Evolutionary conservation across 345 rosid genomes (phyloP), one percentile per base, ranked within the genome.

Genomic region (Excoecaria cochinchinensis): DNA sequence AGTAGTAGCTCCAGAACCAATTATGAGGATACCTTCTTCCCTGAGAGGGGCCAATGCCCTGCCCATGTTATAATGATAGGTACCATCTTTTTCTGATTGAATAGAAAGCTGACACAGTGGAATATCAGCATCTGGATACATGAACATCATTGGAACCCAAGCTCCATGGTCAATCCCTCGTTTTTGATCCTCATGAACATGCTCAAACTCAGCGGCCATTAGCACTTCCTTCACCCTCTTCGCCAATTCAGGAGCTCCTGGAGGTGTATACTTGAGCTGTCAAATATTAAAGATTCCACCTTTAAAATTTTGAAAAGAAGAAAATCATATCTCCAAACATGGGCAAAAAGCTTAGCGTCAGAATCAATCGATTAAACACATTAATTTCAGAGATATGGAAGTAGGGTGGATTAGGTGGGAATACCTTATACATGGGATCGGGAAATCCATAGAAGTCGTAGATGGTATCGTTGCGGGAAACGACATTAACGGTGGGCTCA

Each of bases 81-180:
- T 84, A 36, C 86, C 98, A 58, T 80, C 91, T 65, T 77, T 80
- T 0, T 76, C 11, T 1, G 87, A 70, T 77, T 93, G 99, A 72
- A 95, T 81, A 7, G 99, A 95, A 72, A 95, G 93, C 76, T 95
- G 98, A 56, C 97, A 91, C 25, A 91, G 82, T 0, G 98, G 99
- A 55, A 91, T 87, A 67, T 93, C 87, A 1, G 90, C 94, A 71
- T 91, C 97, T 0, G 99, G 99, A 69, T 90, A 95, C 99, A 95
- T 95, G 69, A 93, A 83, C 95, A 91, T 89, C 17, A 95, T 74
- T 6, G 97, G 98, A 74, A 90, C 89, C 99, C 99, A 95, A 22
- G 98, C 95, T 9, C 99, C 99, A 63, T 95, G 99, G 80, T 95
- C 99, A 53, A 95, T 86, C 52, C 99, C 98, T 4, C 97, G 88